phyloP scores from a whole-genome alignment of 176 grass and related monocot species.

The Urochloa ruziziensis region DNA sequence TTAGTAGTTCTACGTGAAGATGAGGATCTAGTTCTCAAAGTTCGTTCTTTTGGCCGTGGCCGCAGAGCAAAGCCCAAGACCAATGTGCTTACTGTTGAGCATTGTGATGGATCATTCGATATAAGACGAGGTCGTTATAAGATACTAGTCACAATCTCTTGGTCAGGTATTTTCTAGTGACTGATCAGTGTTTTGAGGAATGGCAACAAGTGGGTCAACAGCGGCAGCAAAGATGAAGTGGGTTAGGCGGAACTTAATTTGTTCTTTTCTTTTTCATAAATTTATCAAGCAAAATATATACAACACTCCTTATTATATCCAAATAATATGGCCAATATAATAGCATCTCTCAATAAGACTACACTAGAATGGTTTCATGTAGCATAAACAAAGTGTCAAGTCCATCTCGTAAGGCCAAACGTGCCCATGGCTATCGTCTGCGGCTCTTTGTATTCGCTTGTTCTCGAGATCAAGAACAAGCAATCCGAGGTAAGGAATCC shows the following conservation, averaged over 20 bases:
- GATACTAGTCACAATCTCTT: neutral
- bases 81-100: neutral
- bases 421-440: neutral
- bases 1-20: conserved; percentile 10
- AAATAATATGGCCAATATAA: no score
- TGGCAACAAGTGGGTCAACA: no score
- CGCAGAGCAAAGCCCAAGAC: neutral
- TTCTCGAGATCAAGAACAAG: neutral
- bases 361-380: neutral
- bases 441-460: neutral
- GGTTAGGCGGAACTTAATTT: no score
- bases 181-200: no score
- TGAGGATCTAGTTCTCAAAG: neutral
- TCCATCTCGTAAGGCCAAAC: conserved; percentile 25
- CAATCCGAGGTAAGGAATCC: conserved; percentile 6
- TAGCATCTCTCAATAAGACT: no score
- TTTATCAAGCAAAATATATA: no score
- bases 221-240: no score
- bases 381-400: neutral
- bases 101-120: neutral
- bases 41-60: neutral
- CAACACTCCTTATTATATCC: no score
- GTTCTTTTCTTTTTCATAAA: no score
- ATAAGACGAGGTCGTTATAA: neutral
- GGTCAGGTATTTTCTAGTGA: conserved; percentile 15